These are phyloP conservation scores for Beta macrorhiza DNA, from an alignment of 179 eudicot genomes.

Conservation along the genomic window DNA sequence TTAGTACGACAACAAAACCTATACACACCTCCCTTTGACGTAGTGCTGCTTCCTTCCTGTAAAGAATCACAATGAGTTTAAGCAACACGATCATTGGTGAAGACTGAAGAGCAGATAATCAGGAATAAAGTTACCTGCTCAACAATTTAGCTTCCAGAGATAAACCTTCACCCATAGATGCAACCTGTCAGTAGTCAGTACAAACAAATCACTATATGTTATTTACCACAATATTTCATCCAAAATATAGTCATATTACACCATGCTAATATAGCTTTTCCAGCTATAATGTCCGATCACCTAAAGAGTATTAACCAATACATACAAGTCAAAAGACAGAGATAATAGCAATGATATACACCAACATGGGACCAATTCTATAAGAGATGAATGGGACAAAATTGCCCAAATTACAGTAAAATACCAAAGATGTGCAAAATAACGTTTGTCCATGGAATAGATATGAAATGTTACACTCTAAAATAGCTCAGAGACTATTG, in stretches of 20 bases:
- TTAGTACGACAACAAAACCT: constrained; percentile 3
- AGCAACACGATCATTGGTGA: constrained; percentile 9
- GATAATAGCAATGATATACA: not conserved
- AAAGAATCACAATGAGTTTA: constrained; percentile 29
- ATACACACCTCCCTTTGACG: constrained; percentile 90
- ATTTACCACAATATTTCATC: constrained; percentile 7
- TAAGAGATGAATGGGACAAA: not conserved
- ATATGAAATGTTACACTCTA: constrained; percentile 1
- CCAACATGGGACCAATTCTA: not conserved
- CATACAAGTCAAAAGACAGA: not conserved
- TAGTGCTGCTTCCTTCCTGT: constrained; percentile 95
- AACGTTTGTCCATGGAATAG: not conserved
- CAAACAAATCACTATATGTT: constrained; percentile 9
- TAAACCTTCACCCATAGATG: constrained; percentile 91
- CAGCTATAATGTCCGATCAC: not conserved
- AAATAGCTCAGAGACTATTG: constrained; percentile 1
- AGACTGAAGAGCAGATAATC: not conserved
- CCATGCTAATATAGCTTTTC: not conserved
- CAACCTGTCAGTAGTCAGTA: constrained; percentile 57
- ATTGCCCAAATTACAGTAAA: not conserved
- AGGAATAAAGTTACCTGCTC: constrained; percentile 61
- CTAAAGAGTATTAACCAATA: not conserved
- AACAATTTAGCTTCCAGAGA: constrained; percentile 89
- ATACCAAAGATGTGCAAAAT: constrained; percentile 1
- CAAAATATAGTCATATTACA: not conserved